Conservation (phyloP, 108 stramenopile species). For the Licmophora abbreviata region DNA sequence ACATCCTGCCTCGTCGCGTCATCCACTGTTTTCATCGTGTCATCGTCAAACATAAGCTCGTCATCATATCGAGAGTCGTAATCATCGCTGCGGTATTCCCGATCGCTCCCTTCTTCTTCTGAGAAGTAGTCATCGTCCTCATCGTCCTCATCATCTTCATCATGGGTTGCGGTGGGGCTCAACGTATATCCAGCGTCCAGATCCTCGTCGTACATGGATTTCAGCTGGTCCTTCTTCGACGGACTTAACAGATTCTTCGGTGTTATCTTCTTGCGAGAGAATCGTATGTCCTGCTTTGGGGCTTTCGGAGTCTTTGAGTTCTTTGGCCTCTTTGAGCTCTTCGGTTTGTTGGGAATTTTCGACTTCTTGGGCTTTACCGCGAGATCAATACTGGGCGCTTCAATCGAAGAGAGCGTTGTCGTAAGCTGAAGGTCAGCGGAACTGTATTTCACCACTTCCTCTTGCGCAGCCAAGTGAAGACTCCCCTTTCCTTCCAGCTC, state of each 20-base stretch:
- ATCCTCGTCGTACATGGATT: constrained; percentile 36
- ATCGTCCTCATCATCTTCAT: constrained; percentile 16
- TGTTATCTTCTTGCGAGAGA: constrained; percentile 4
- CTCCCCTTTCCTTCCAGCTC: constrained; percentile 24
- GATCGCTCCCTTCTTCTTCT: background rate
- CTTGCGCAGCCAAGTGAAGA: constrained; percentile 18
- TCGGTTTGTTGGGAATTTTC: background rate
- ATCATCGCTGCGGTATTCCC: constrained; percentile 3
- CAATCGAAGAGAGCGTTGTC: constrained; percentile 20
- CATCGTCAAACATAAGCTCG: constrained; percentile 14
- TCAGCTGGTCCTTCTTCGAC: constrained; percentile 12
- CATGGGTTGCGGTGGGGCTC: too few species aligned
- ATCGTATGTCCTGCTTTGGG: too few species aligned
- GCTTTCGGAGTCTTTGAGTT: background rate
- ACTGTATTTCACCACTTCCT: background rate
- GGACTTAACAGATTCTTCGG: constrained; percentile 4
- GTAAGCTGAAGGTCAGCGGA: constrained; percentile 13
- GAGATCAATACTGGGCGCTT: constrained; percentile 18
- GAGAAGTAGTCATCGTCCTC: constrained; percentile 7
- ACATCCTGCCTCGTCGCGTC: too few species aligned
- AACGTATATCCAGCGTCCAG: constrained; percentile 5
- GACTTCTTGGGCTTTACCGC: constrained; percentile 5
- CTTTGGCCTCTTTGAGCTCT: too few species aligned
- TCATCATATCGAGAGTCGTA: constrained; percentile 9
- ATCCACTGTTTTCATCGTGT: too few species aligned